These are phyloP conservation scores for Lophiostoma macrostomum DNA, from an alignment of 495 filamentous ascomycete species.

Conservation along the genomic window DNA sequence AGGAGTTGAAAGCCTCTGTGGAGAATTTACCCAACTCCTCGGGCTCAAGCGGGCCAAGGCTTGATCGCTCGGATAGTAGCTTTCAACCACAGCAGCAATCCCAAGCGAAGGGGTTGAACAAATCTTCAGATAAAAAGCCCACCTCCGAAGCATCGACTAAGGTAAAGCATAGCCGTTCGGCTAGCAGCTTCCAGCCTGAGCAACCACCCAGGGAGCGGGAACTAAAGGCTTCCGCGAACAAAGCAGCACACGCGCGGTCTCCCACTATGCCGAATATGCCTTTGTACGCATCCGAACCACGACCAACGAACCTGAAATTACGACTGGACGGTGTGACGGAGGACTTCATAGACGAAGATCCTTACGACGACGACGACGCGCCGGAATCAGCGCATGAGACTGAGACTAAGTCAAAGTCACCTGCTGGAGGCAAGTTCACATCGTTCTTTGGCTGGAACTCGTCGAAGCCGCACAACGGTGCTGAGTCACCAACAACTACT, in stretches of 20 bases:
- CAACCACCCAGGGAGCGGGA: conserved; percentile 13
- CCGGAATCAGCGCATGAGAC: conserved; percentile 33
- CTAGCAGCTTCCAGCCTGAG: conserved; percentile 21
- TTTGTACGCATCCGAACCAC: conserved; percentile 32
- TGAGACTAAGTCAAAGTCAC: conserved; percentile 56
- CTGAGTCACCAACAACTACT: conserved; percentile 61
- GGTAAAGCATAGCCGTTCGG: conserved; percentile 16
- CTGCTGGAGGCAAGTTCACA: conserved; percentile 57
- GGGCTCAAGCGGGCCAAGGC: conserved; percentile 7
- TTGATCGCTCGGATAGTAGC: conserved; percentile 24
- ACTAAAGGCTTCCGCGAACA: conserved; percentile 7
- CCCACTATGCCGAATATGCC: conserved; percentile 40
- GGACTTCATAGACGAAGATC: conserved; percentile 32
- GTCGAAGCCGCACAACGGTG: conserved; percentile 51
- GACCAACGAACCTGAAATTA: conserved; percentile 31
- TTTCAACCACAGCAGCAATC: conserved; percentile 13
- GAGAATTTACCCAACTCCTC: no score
- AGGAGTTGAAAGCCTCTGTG: no score
- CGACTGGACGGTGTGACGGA: conserved; percentile 37
- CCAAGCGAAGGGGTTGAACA: conserved; percentile 16
- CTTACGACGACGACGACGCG: conserved; percentile 24
- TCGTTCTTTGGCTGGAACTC: conserved; percentile 70
- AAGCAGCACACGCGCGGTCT: conserved; percentile 25
- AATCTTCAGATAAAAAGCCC: conserved; percentile 2
- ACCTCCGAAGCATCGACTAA: not conserved